phyloP scores from a whole-genome alignment of 768 basidiomycete species.

The Pleurotus citrinopileatus region DNA sequence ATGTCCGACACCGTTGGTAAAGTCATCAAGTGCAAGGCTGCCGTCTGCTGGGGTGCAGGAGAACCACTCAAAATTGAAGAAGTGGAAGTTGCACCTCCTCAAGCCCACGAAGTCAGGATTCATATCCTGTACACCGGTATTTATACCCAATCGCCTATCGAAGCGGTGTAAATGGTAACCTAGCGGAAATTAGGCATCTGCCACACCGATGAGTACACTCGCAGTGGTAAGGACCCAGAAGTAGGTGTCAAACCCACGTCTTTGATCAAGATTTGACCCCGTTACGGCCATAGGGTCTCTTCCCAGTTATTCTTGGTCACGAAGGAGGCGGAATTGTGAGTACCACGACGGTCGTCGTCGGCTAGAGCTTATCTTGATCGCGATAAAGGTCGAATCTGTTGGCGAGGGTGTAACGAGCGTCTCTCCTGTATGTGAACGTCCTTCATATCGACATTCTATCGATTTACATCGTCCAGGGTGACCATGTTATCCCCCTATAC shows the following conservation, averaged over 20 bases:
- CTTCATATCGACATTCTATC: background rate
- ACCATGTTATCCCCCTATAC: slow-evolving; percentile 97
- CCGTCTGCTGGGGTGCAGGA: slow-evolving; percentile 94
- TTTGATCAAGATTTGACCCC: slow-evolving; percentile 9
- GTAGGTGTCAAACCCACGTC: slow-evolving; percentile 34
- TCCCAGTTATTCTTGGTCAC: slow-evolving; percentile 93
- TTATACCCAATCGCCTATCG: slow-evolving; percentile 2
- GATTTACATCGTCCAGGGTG: slow-evolving; percentile 45
- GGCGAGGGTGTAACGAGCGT: slow-evolving; percentile 89
- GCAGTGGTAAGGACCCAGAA: slow-evolving; percentile 95
- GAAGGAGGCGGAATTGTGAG: slow-evolving; percentile 90
- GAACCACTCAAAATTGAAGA: slow-evolving; percentile 85
- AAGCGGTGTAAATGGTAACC: background rate
- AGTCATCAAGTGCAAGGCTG: slow-evolving; percentile 84
- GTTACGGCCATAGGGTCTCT: slow-evolving; percentile 58
- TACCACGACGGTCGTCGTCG: slow-evolving; percentile 11
- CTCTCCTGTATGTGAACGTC: slow-evolving; percentile 25
- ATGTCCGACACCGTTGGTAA: slow-evolving; percentile 82
- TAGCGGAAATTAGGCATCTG: slow-evolving; percentile 65
- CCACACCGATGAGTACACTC: slow-evolving; percentile 97
- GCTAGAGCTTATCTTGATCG: slow-evolving; percentile 14
- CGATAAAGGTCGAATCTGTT: slow-evolving; percentile 85
- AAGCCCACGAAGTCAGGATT: slow-evolving; percentile 89
- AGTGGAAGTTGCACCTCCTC: slow-evolving; percentile 91
- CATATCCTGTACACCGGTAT: slow-evolving; percentile 87